Evolutionary conservation across 495 filamentous ascomycete species (phyloP).

Genomic region (Xylaria bambusicola): DNA sequence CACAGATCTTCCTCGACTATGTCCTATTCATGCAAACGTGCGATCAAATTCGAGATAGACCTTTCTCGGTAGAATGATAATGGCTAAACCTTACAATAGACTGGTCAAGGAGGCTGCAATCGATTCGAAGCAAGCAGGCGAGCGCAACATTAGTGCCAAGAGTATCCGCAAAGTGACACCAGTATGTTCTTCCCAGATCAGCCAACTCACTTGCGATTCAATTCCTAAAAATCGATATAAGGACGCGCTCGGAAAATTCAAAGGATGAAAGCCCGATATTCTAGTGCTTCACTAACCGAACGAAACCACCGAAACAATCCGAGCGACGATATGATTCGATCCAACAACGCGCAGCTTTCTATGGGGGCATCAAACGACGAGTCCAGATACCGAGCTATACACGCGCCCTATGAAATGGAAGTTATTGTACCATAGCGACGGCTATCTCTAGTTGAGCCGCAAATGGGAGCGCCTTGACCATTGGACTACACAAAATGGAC

Average conservation of each 20-base stretch:
- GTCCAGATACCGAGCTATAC: not conserved
- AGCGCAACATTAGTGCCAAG: constrained; percentile 70
- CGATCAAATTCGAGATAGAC: constrained; percentile 18
- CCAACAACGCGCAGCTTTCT: too few species aligned
- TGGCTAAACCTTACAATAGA: constrained; percentile 44
- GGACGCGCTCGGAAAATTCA: constrained; percentile 76
- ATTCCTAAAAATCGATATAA: constrained; percentile 31
- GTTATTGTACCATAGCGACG: too few species aligned
- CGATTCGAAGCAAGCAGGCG: constrained; percentile 69
- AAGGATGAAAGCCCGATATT: constrained; percentile 53
- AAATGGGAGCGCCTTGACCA: not conserved
- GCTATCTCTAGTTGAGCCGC: too few species aligned
- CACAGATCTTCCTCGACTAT: constrained; percentile 84
- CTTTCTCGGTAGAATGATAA: not conserved
- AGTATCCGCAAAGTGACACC: constrained; percentile 76
- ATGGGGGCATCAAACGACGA: too few species aligned
- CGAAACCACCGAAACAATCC: not conserved
- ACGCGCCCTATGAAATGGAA: not conserved
- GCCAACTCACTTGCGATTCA: not conserved
- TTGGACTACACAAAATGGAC: not conserved
- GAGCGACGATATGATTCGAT: too few species aligned
- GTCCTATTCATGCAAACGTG: constrained; percentile 89
- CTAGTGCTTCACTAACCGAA: not conserved
- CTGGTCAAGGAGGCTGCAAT: constrained; percentile 84
- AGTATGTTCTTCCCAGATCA: constrained; percentile 48